Percentiles rank a stretch among this genome's conserved stretches.
Conservation (phyloP, 306 rosid species). For the Castanea sativa region DNA sequence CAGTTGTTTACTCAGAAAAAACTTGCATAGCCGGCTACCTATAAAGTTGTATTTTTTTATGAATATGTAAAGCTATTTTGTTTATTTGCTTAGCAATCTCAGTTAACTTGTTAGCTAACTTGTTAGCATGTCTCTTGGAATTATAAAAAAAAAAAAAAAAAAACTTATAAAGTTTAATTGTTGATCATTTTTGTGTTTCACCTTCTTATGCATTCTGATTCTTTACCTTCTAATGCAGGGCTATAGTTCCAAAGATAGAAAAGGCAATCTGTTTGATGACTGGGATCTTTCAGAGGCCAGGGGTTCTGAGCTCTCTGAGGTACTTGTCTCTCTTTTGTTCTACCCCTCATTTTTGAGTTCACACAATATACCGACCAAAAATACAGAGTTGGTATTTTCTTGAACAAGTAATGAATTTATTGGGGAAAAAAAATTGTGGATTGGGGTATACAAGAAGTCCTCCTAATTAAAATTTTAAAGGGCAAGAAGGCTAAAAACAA, state of each 20-base stretch:
- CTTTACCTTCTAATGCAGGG: conserved; percentile 55
- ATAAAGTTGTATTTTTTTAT: background rate
- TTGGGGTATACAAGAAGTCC: background rate
- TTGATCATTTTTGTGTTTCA: background rate
- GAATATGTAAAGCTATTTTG: background rate
- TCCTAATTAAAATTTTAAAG: background rate
- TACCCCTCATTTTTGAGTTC: conserved; percentile 18
- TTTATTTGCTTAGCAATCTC: background rate
- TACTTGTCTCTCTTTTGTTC: conserved; percentile 25
- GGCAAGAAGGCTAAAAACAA: background rate
- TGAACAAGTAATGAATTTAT: background rate
- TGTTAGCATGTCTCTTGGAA: background rate
- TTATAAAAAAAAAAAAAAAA: background rate
- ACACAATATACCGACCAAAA: conserved; percentile 10
- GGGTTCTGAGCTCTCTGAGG: conserved; percentile 77
- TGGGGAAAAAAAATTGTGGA: background rate
- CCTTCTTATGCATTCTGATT: conserved; percentile 9
- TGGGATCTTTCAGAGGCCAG: conserved; percentile 96
- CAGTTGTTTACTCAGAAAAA: background rate
- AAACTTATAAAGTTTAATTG: background rate
- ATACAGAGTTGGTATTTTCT: background rate
- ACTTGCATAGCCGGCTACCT: background rate
- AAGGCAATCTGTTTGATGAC: conserved; percentile 71
- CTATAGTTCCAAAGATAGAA: conserved; percentile 82
- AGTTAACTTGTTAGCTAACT: background rate